Evolutionary conservation across 2,329 filamentous ascomycete genomes (phyloP).

Genomic region (Grosmannia serpens): DNA sequence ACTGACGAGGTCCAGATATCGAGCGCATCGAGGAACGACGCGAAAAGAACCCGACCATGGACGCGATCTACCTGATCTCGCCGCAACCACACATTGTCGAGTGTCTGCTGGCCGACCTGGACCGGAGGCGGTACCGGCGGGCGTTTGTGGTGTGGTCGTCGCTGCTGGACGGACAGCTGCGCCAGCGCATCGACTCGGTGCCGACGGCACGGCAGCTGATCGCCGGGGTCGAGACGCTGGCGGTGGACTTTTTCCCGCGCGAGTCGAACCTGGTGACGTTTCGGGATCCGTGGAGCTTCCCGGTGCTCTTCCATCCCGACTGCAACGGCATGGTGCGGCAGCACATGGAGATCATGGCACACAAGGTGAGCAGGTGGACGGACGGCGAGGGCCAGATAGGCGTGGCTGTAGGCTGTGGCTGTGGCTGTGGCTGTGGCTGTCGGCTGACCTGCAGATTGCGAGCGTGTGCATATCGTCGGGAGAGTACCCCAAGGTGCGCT

Average conservation of each 20-base stretch:
- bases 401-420: neutral
- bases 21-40: constrained; percentile 85
- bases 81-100: constrained; percentile 83
- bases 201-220: constrained; percentile 61
- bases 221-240: constrained; percentile 68
- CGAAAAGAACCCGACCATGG: constrained; percentile 75
- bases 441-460: constrained; percentile 47
- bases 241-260: constrained; percentile 79
- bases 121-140: constrained; percentile 68
- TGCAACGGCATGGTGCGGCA: constrained; percentile 75
- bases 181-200: constrained; percentile 63
- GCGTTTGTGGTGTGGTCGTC: constrained; percentile 77
- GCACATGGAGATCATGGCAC: constrained; percentile 75
- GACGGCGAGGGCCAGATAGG: neutral
- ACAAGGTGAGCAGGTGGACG: constrained; percentile 55
- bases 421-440: too few species aligned
- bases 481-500: constrained; percentile 87
- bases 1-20: constrained; percentile 57
- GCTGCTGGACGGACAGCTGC: constrained; percentile 58
- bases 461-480: constrained; percentile 84
- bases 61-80: constrained; percentile 86
- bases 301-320: constrained; percentile 76
- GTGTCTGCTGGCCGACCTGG: constrained; percentile 86
- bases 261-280: constrained; percentile 90
- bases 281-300: constrained; percentile 91